phyloP scores from a whole-genome alignment of 768 basidiomycete species.

The Trametes maxima region DNA sequence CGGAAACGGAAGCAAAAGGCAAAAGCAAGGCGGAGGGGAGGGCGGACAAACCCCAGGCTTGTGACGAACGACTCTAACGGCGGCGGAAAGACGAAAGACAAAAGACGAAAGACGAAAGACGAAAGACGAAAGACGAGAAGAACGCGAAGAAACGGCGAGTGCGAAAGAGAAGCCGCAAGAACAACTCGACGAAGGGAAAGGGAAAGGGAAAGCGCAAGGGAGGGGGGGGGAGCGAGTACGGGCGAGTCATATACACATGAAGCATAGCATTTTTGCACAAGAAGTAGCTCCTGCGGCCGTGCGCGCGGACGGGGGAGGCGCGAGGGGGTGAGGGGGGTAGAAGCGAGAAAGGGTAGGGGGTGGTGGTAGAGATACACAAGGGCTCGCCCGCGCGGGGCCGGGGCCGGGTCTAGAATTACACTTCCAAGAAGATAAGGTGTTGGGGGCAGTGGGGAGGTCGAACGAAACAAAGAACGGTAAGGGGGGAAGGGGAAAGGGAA shows the following conservation, averaged over 20 bases:
- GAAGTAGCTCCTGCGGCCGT: not conserved
- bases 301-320: not conserved
- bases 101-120: too few species aligned
- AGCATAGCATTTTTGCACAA: not conserved
- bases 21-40: not conserved
- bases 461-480: not conserved
- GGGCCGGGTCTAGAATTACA: slow-evolving; percentile 2
- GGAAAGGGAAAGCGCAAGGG: too few species aligned
- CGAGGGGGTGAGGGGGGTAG: not conserved
- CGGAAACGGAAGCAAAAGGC: not conserved
- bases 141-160: too few species aligned
- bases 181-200: too few species aligned
- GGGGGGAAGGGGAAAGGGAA: not conserved
- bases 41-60: slow-evolving; percentile 1
- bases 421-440: not conserved
- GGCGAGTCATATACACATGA: too few species aligned
- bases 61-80: not conserved
- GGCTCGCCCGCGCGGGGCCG: not conserved
- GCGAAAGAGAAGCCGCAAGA: too few species aligned
- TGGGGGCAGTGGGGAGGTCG: not conserved
- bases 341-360: not conserved
- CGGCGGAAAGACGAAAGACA: not conserved
- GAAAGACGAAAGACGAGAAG: too few species aligned
- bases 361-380: not conserved
- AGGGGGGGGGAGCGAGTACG: too few species aligned